These are phyloP conservation scores for Aspergillus wentii DNA, from an alignment of 495 filamentous ascomycete genomes.

Conservation along the genomic window DNA sequence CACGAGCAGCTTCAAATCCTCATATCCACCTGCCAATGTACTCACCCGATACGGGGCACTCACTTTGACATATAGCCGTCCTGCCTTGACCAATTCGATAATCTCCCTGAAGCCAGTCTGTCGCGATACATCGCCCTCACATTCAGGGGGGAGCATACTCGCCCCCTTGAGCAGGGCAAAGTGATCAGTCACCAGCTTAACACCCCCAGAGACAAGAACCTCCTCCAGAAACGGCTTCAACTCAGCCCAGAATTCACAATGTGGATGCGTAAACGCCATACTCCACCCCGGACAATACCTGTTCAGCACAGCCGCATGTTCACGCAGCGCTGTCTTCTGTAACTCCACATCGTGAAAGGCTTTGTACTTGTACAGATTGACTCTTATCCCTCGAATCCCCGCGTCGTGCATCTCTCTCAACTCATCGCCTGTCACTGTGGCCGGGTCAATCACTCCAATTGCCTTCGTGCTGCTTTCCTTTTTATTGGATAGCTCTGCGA, in stretches of 20 bases:
- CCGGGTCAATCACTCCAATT: conserved; percentile 20
- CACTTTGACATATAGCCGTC: conserved; percentile 19
- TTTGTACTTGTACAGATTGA: conserved; percentile 20
- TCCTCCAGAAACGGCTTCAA: conserved; percentile 12
- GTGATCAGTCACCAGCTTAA: conserved; percentile 20
- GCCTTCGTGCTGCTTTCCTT: conserved; percentile 6
- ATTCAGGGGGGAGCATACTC: conserved; percentile 12
- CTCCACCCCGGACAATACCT: conserved; percentile 14
- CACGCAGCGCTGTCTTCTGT: conserved; percentile 14
- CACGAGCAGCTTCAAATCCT: conserved; percentile 16
- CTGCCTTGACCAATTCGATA: conserved; percentile 13
- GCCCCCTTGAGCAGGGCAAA: conserved; percentile 17
- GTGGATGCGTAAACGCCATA: conserved; percentile 23
- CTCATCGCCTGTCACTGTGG: conserved; percentile 9
- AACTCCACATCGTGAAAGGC: conserved; percentile 20
- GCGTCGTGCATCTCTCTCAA: conserved; percentile 12
- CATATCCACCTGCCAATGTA: conserved; percentile 10
- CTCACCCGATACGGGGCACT: conserved; percentile 24
- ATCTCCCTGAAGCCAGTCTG: conserved; percentile 16
- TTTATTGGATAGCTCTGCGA: conserved; percentile 7
- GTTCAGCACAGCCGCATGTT: conserved; percentile 9
- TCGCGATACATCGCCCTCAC: conserved; percentile 5
- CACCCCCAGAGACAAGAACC: conserved; percentile 10
- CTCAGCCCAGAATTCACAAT: conserved; percentile 18
- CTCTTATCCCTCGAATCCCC: conserved; percentile 18